Evolutionary conservation across 148 eudicot genomes (phyloP), one percentile per base, ranked within the genome.

Genomic region (Heliosperma pusillum): DNA sequence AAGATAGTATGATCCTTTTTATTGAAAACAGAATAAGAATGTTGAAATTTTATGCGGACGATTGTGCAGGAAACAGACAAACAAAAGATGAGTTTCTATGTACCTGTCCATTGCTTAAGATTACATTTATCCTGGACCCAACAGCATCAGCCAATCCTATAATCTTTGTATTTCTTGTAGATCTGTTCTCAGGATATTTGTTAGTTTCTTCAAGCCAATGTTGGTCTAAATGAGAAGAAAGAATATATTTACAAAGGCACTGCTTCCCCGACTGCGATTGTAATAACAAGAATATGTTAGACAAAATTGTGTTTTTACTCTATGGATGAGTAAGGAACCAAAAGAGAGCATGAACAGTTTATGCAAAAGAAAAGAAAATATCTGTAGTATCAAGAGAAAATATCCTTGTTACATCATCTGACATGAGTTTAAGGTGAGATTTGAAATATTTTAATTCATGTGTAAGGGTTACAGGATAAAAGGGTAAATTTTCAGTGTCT

Each of bases 121-220:
- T 75, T 12, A 92, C 74, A 84, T 90, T 95, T 78, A 95, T 65
- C 67, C 99, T 90, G 58, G 88, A 87, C 22, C 93, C 90, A 79
- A 90, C 94, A 76, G 94, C 92, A 88, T 95, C 90, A 66, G 89
- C 91, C 86, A 95, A 84, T 66, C 93, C 93, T 69, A 90, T 78
- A 76, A 92, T 85, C 78, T 88, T 92, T 65, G 76, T 58, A 79
- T 83, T 83, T 27, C 76, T 58, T 65, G 52, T 59, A 58, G 81
- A 71, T 33, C 82, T 72, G 65, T 79, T 82, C 63, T 83, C 91
- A 29, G 82, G 71, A 80, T 82, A 65, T 65, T 70, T 70, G 64
- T 24, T 26, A 70, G 77, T 66, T 76, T 83, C 76, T 72, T 76
- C 73, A 76, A 70, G 78, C 77, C 74, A 86, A 62, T 64, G 79